Evolutionary conservation across 1,284 basidiomycete species (phyloP), one percentile per base, ranked within the genome.

Genomic region (Cryptococcus hybrid): DNA sequence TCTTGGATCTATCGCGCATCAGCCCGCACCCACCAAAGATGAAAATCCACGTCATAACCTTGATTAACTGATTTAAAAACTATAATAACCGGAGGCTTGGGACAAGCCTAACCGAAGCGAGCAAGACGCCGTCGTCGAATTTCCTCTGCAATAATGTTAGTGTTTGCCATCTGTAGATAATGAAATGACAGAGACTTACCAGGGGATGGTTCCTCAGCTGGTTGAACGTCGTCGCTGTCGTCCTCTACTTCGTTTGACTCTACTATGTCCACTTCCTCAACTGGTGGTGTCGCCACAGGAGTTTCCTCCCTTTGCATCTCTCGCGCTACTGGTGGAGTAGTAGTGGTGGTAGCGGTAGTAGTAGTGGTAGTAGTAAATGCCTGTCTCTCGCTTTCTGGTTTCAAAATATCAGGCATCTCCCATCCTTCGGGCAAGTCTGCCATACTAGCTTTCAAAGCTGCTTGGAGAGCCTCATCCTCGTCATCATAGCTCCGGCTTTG

Each of bases 381-480:
- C 9, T 34, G 15, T 30, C 47, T 47, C 47, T 34, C 34, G 8
- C 18, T 47, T 34, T 34, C 34, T 34, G 47, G 2, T 13, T 47
- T 47, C 47, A 15, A 34, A 2, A 47, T 30, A 35, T 47, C 47
- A n/a, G 70, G 70, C 47, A 63, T 50, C 24, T 54, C 59, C 70
- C 69, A 86, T 38, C 81, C 86, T 15, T 80, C 74, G 0, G 89
- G 86, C 30, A 86, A 72, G 46, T 81, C 81, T 66, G 88, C 87
- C 64, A 94, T 79, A 45, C 89, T 92, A 2, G 90, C 92, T 68
- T 82, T 86, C 53, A 95, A 78, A 11, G 92, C 92, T 24, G 89
- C 89, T 75, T 93, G 88, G 40, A 94, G 78, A 68, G 90, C 88
- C 39, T 83, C 85, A 65, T 95, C 91, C 63, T 93, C 91, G 63